Base-by-base conservation (phyloP, 1,284 basidiomycete species). In the Cutaneotrichosporon daszewskae region DNA sequence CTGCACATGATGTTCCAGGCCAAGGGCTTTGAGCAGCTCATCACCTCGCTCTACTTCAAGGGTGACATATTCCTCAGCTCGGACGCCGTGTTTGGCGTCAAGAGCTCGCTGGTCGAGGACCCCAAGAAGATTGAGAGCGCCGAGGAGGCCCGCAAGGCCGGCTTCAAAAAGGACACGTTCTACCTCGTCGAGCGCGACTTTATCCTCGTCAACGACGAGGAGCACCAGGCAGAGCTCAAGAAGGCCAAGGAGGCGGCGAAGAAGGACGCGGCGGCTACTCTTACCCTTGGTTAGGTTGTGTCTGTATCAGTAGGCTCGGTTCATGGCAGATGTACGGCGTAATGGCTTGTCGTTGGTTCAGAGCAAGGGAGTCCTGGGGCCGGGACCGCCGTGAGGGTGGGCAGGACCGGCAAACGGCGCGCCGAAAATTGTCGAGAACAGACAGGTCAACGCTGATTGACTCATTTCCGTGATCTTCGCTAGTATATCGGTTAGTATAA, bases 1-100 rank as follows among this genome's bases (percentile, higher is more conserved):
- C 60, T 90, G 49, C 87, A 90, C 64, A 71, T 88, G 53, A 77
- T 80, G 74, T 74, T 87, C 49, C 42, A 55, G 50, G 82, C 77
- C 1, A 75, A 78, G 7, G 86, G 85, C 19, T 87, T 76, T 63
- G 81, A 81, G 60, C 81, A 78, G 44, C 77, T 91, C 31, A 73
- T 76, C 17, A 89, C 87, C 0, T 79, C 85, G 1, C 62, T 88
- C 11, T 91, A 86, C 66, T 80, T 83, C 17, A 77, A 81, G 45
- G 82, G 79, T 14, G 84, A 87, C 51, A 48, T 52, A n/a, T 52
- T 52, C 43, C 47, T 52, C 16, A 43, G 40, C 12, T 46, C 43
- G 22, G 53, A 55, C 51, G 53, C 53, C 22, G 53, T 55, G 26
- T 55, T 55, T 33, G 53, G 53, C 19, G 53, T 53, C 41, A 55